phyloP scores from a whole-genome alignment of 2,329 filamentous ascomycete species.

The Fusarium sp. region DNA sequence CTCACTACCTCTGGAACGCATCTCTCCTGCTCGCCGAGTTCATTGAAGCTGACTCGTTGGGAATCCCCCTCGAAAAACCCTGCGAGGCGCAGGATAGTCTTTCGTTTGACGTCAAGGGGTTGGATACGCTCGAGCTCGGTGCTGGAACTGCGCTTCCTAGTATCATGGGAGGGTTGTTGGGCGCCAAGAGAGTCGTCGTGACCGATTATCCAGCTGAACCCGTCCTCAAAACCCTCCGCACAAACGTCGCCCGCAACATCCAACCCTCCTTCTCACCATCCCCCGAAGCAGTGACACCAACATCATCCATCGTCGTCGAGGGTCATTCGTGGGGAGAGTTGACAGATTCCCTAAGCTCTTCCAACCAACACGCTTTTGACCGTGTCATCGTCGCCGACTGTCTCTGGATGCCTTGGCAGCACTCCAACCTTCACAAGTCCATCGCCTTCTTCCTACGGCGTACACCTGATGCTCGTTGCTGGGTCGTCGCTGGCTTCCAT shows the following conservation, averaged over 20 bases:
- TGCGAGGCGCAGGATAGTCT: conserved; percentile 16
- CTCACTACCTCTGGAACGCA: conserved; percentile 81
- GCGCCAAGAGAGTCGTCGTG: conserved; percentile 65
- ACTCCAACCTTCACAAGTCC: conserved; percentile 72
- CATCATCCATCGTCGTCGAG: conserved; percentile 56
- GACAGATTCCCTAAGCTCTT: conserved; percentile 45
- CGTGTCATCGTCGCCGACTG: conserved; percentile 79
- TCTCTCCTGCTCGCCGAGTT: conserved; percentile 67
- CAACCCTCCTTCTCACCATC: conserved; percentile 49
- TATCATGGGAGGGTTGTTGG: conserved; percentile 61
- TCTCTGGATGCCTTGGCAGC: conserved; percentile 81
- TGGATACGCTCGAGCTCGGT: conserved; percentile 73
- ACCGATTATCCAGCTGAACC: conserved; percentile 76
- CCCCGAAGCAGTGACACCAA: conserved; percentile 20
- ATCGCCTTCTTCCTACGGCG: conserved; percentile 71
- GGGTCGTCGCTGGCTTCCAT: conserved; percentile 79
- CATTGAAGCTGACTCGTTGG: conserved; percentile 62
- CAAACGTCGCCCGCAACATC: conserved; percentile 69
- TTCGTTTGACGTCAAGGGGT: conserved; percentile 61
- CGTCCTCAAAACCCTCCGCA: conserved; percentile 68
- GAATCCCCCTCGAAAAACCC: conserved; percentile 27
- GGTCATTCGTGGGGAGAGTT: conserved; percentile 76
- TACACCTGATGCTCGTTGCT: conserved; percentile 61
- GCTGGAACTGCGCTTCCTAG: conserved; percentile 71
- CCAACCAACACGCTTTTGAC: conserved; percentile 60